phyloP scores from a whole-genome alignment of 2,329 filamentous ascomycete species.

The Aphanocladium album region DNA sequence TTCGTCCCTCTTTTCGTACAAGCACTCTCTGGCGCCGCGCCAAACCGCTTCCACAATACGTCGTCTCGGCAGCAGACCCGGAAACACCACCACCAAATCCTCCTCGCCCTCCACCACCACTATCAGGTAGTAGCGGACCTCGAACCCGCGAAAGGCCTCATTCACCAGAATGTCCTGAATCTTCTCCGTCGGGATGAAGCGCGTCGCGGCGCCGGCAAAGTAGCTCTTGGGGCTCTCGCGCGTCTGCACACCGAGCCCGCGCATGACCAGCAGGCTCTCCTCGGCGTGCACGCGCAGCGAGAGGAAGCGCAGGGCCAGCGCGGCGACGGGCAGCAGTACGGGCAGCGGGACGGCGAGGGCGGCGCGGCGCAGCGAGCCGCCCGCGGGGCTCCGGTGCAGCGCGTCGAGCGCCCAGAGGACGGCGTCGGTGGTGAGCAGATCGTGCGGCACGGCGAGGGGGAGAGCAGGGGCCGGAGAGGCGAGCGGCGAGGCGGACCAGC shows the following conservation, averaged over 20 bases:
- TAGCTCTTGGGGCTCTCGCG: slow-evolving; percentile 60
- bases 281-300: slow-evolving; percentile 50
- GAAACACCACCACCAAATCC: slow-evolving; percentile 92
- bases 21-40: slow-evolving; percentile 75
- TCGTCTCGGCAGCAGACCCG: slow-evolving; percentile 67
- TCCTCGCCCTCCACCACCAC: slow-evolving; percentile 87
- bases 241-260: slow-evolving; percentile 87
- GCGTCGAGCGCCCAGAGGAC: slow-evolving; percentile 23
- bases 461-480: slow-evolving; percentile 17
- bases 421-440: slow-evolving; percentile 18
- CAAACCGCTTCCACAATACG: slow-evolving; percentile 82
- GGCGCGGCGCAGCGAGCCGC: slow-evolving; percentile 27
- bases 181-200: slow-evolving; percentile 80
- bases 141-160: slow-evolving; percentile 89
- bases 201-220: slow-evolving; percentile 44
- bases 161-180: slow-evolving; percentile 93
- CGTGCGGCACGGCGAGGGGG: slow-evolving; percentile 16
- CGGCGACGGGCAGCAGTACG: slow-evolving; percentile 34
- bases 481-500: slow-evolving; percentile 35
- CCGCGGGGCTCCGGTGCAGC: slow-evolving; percentile 26
- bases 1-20: slow-evolving; percentile 55
- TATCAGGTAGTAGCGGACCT: slow-evolving; percentile 82
- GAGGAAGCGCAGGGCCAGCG: slow-evolving; percentile 37
- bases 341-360: slow-evolving; percentile 33
- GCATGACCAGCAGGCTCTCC: slow-evolving; percentile 83